Evolutionary conservation across 345 rosid genomes (phyloP).

Genomic region (Dovyalis caffra): DNA sequence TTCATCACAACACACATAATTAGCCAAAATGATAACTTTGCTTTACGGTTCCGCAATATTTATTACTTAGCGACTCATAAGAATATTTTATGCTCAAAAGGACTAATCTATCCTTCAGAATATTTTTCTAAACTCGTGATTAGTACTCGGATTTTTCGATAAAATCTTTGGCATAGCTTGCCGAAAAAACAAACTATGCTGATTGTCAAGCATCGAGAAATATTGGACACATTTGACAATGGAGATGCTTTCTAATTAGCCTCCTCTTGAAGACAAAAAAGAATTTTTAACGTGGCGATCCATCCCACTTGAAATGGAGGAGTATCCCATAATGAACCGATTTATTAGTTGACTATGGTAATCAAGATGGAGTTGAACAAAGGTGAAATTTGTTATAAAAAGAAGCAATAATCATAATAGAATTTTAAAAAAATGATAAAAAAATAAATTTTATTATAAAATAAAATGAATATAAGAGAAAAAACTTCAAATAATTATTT

Average conservation of each 20-base stretch:
- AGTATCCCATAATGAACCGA: neutral
- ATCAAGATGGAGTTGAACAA: neutral
- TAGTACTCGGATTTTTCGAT: neutral
- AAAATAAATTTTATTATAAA: too few relatives aligned
- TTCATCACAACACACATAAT: too few relatives aligned
- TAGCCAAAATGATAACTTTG: neutral
- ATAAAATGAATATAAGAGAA: too few relatives aligned
- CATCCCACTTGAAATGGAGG: too few relatives aligned
- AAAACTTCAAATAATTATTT: too few relatives aligned
- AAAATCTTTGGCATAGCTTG: neutral
- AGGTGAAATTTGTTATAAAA: too few relatives aligned
- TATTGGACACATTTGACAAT: neutral
- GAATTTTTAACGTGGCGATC: neutral
- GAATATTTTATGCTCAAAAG: neutral
- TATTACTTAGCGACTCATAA: neutral
- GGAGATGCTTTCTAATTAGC: neutral
- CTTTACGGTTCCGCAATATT: neutral
- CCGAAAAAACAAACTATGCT: neutral
- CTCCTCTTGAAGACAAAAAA: neutral
- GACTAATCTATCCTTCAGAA: neutral
- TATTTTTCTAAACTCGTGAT: neutral
- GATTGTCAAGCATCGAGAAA: neutral
- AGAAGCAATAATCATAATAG: too few relatives aligned
- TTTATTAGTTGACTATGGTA: neutral
- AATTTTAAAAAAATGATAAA: too few relatives aligned